Evolutionary conservation across 352 stramenopile genomes (phyloP), one percentile per base, ranked within the genome.

Genomic region (Paralagenidium karlingii): DNA sequence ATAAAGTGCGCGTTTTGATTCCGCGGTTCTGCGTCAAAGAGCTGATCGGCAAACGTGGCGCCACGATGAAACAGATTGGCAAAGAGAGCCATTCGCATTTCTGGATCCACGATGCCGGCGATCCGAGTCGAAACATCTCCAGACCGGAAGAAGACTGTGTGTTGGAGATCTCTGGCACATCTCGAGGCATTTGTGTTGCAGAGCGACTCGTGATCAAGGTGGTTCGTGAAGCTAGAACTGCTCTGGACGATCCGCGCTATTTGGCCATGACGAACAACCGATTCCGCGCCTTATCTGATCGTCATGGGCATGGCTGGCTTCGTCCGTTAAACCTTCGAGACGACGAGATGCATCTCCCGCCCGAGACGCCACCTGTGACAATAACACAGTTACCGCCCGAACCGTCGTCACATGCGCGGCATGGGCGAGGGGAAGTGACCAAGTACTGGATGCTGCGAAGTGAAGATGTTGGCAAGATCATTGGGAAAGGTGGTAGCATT

Each of bases 121-220:
- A n/a, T n/a, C n/a, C n/a, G n/a, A n/a, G n/a, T n/a, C n/a, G n/a
- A n/a, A n/a, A n/a, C n/a, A n/a, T n/a, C n/a, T n/a, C n/a, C n/a
- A n/a, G n/a, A n/a, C n/a, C n/a, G n/a, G n/a, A 73, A 41, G 55
- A 69, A 22, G 58, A 75, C 37, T 63, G 64, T 11, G 53, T 83
- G 21, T 49, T 86, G 5, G 67, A 67, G 18, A 53, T 86, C 10
- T 68, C 70, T 24, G 73, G 73, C 12, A 74, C 60, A 40, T 36
- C 69, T 7, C 68, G 69, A 31, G 51, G 58, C 21, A 82, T 86
- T 22, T 70, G 60, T 30, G 48, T 81, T 21, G 68, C 73, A 10
- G 67, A 83, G 24, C 64, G 65, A 25, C 51, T 83, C 9, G 55
- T 81, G 3, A 65, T 86, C 24, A 64, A 67, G 1, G 56, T 52